Percentiles rank a stretch among this genome's conserved stretches.
Evolutionary conservation across 2,329 filamentous ascomycete genomes (phyloP).

Genomic region (Remersonia thermophila): DNA sequence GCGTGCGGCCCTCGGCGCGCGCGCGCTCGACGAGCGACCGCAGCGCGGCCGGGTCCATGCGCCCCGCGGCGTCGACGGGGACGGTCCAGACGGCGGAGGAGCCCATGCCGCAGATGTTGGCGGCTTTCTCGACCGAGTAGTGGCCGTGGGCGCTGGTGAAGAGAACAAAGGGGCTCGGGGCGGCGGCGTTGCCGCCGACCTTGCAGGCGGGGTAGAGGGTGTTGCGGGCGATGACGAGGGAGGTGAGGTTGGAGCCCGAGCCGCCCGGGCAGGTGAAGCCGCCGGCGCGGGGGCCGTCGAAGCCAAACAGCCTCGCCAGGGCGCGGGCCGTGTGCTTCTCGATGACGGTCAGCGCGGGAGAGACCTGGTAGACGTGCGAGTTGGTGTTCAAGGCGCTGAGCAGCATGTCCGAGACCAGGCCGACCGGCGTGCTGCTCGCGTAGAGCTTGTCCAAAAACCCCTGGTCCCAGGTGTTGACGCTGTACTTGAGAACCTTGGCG

Average conservation of each 20-base stretch:
- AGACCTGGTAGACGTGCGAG: conserved; percentile 85
- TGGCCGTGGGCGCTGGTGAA: conserved; percentile 88
- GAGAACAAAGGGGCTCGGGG: conserved; percentile 52
- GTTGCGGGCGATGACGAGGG: conserved; percentile 80
- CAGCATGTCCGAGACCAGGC: conserved; percentile 72
- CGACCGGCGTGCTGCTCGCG: conserved; percentile 75
- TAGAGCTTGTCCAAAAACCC: conserved; percentile 95
- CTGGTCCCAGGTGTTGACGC: conserved; percentile 97
- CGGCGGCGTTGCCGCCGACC: conserved; percentile 49
- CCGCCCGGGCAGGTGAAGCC: conserved; percentile 75
- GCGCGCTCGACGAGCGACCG: conserved; percentile 49
- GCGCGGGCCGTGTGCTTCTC: conserved; percentile 70
- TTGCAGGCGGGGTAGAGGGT: conserved; percentile 72
- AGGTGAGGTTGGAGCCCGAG: conserved; percentile 71
- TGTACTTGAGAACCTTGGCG: conserved; percentile 62
- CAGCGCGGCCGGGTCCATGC: conserved; percentile 58
- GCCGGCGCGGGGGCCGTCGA: conserved; percentile 55
- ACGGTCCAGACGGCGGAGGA: conserved; percentile 60
- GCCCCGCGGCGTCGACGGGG: conserved; percentile 57
- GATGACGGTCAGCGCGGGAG: conserved; percentile 73
- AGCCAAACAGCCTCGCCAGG: conserved; percentile 66
- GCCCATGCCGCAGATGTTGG: conserved; percentile 80
- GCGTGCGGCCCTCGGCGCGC: conserved; percentile 57
- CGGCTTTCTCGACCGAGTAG: conserved; percentile 89
- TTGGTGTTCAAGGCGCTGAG: conserved; percentile 86